A percentile compares a stretch with the other conserved stretches of the same genome.
Evolutionary conservation across 805 yeast species (phyloP).

Genomic region (Candida boleticola): DNA sequence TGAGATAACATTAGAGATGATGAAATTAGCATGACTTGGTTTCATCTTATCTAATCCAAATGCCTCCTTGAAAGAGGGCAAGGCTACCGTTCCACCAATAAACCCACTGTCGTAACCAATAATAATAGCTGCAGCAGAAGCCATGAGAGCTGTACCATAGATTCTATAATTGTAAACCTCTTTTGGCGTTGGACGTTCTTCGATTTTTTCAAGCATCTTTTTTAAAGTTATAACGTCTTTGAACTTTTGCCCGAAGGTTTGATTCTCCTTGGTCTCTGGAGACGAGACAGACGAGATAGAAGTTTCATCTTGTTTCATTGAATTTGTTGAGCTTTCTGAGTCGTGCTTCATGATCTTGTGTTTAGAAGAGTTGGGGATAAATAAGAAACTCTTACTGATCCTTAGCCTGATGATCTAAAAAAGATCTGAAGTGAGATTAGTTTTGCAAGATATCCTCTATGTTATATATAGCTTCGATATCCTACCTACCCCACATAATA

Average conservation of each 20-base stretch:
- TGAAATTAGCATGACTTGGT: slow-evolving; percentile 15
- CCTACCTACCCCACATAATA: no score
- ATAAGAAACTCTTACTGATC: no score
- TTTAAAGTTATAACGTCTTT: slow-evolving; percentile 4
- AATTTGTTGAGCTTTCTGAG: not conserved
- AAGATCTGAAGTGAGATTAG: no score
- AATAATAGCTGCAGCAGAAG: slow-evolving; percentile 39
- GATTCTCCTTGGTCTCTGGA: not conserved
- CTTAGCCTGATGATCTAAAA: no score
- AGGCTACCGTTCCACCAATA: slow-evolving; percentile 39
- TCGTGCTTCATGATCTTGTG: not conserved
- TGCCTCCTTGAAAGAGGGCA: slow-evolving; percentile 29
- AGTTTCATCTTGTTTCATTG: slow-evolving; percentile 1
- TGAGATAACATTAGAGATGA: slow-evolving; percentile 34
- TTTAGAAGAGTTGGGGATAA: not conserved
- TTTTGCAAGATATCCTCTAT: no score
- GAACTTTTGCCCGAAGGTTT: not conserved
- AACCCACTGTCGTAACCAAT: slow-evolving; percentile 43
- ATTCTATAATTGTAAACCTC: slow-evolving; percentile 35
- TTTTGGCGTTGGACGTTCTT: slow-evolving; percentile 39
- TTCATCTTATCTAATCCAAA: slow-evolving; percentile 27
- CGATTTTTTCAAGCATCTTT: slow-evolving; percentile 27
- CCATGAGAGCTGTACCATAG: slow-evolving; percentile 34
- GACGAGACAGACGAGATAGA: not conserved
- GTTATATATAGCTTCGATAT: no score